Conservation (phyloP, 1,284 basidiomycete genomes). For the Heterobasidion parviporum region DNA sequence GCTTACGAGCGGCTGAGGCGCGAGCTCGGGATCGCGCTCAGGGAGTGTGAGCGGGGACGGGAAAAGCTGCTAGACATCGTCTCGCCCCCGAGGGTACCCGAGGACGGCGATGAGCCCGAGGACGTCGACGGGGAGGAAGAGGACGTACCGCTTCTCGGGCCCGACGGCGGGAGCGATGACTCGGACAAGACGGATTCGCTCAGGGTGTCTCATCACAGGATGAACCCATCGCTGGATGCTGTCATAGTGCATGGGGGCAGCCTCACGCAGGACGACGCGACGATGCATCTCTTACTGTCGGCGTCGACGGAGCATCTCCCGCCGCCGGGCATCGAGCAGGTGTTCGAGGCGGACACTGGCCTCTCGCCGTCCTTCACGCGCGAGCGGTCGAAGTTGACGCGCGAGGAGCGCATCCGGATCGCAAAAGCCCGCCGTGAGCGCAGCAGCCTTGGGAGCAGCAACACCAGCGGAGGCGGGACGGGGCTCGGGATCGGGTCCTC, state of each 20-base stretch:
- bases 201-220: background rate
- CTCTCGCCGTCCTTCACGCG: slow-evolving; percentile 24
- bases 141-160: slow-evolving; percentile 41
- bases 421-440: slow-evolving; percentile 44
- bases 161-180: slow-evolving; percentile 42
- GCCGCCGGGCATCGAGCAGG: slow-evolving; percentile 61
- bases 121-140: slow-evolving; percentile 27
- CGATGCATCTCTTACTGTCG: slow-evolving; percentile 43
- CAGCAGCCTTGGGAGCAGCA: slow-evolving; percentile 28
- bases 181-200: slow-evolving; percentile 38
- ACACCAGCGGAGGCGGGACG: slow-evolving; percentile 15
- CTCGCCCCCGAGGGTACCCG: slow-evolving; percentile 23
- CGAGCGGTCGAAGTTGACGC: slow-evolving; percentile 52
- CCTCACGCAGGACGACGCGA: slow-evolving; percentile 40
- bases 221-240: background rate
- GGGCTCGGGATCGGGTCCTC: slow-evolving; percentile 8
- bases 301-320: slow-evolving; percentile 39
- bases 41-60: slow-evolving; percentile 73
- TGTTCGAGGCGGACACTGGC: slow-evolving; percentile 61
- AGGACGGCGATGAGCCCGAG: background rate
- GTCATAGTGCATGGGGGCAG: slow-evolving; percentile 9
- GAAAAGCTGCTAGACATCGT: slow-evolving; percentile 52
- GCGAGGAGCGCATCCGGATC: slow-evolving; percentile 65
- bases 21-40: slow-evolving; percentile 63
- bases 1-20: slow-evolving; percentile 67